Conservation (phyloP, 805 yeast species). For the Candida namnaoensis region DNA sequence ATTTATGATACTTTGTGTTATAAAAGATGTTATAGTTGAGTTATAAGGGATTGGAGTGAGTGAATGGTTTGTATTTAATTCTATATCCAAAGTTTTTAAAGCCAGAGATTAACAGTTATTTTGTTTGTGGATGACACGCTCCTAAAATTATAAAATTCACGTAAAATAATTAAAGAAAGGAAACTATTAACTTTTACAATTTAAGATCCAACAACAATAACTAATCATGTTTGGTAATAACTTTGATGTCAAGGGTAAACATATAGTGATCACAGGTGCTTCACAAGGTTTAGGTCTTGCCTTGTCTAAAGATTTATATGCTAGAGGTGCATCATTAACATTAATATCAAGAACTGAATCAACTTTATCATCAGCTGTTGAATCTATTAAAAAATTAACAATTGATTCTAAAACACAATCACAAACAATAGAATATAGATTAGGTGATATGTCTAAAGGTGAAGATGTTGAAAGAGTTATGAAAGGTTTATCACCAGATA, state of each 20-base stretch:
- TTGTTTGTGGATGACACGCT: no score
- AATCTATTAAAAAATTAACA: constrained; percentile 26
- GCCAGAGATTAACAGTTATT: no score
- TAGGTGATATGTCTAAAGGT: constrained; percentile 61
- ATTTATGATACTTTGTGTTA: no score
- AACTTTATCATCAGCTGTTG: constrained; percentile 44
- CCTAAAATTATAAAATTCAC: no score
- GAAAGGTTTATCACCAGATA: constrained; percentile 49
- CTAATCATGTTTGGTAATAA: background rate
- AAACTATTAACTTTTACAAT: no score
- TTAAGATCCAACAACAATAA: no score
- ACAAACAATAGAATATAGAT: constrained; percentile 25
- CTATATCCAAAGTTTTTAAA: no score
- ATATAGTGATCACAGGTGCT: constrained; percentile 75
- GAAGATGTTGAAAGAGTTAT: constrained; percentile 38
- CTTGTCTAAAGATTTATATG: constrained; percentile 50
- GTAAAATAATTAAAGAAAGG: no score
- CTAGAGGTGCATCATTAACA: constrained; percentile 53
- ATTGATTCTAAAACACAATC: constrained; percentile 7
- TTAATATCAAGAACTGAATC: constrained; percentile 70
- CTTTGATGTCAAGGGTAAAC: background rate
- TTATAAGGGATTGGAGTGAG: no score
- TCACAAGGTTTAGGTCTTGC: constrained; percentile 91
- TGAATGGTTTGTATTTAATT: no score
- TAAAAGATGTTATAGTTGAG: no score